Evolutionary conservation across 2,329 filamentous ascomycete genomes (phyloP).

Genomic region (Claviceps africana): DNA sequence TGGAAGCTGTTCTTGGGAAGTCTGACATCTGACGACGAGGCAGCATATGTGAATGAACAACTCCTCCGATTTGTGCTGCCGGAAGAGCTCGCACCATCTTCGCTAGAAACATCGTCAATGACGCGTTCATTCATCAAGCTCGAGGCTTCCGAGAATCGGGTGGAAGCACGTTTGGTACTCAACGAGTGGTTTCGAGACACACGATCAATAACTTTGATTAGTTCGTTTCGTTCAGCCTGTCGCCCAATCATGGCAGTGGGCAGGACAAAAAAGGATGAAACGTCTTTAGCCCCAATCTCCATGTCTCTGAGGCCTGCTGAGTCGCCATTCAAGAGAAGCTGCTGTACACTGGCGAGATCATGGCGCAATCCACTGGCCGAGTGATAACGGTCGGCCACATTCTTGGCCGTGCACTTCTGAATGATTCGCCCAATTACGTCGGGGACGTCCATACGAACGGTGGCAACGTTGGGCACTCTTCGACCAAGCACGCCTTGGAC

Average conservation of each 20-base stretch:
- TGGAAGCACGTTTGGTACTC: conserved; percentile 25
- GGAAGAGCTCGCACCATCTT: conserved; percentile 39
- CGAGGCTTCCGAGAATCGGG: conserved; percentile 39
- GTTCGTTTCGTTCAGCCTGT: conserved; percentile 52
- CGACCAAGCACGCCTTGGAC: conserved; percentile 78
- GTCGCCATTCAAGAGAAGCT: conserved; percentile 63
- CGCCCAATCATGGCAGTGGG: conserved; percentile 73
- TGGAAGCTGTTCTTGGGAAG: conserved; percentile 23
- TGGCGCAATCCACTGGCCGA: conserved; percentile 75
- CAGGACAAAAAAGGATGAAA: conserved; percentile 84
- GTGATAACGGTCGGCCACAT: conserved; percentile 76
- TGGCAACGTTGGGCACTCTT: conserved; percentile 62
- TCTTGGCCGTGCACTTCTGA: conserved; percentile 84
- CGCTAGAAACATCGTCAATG: conserved; percentile 44
- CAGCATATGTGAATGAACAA: conserved; percentile 34
- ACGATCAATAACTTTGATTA: conserved; percentile 63
- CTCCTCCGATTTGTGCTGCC: conserved; percentile 37
- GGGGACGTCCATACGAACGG: conserved; percentile 67
- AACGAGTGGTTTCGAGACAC: conserved; percentile 52
- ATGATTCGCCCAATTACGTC: conserved; percentile 72
- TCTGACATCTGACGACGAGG: conserved; percentile 27
- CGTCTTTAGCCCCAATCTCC: conserved; percentile 67
- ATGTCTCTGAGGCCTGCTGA: conserved; percentile 56
- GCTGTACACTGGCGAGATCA: conserved; percentile 62
- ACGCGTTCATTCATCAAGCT: conserved; percentile 35